A percentile compares a stretch with the other conserved stretches of the same genome.
These are phyloP conservation scores for Venturia nashicola DNA, from an alignment of 2,329 filamentous ascomycete genomes.

Conservation along the genomic window DNA sequence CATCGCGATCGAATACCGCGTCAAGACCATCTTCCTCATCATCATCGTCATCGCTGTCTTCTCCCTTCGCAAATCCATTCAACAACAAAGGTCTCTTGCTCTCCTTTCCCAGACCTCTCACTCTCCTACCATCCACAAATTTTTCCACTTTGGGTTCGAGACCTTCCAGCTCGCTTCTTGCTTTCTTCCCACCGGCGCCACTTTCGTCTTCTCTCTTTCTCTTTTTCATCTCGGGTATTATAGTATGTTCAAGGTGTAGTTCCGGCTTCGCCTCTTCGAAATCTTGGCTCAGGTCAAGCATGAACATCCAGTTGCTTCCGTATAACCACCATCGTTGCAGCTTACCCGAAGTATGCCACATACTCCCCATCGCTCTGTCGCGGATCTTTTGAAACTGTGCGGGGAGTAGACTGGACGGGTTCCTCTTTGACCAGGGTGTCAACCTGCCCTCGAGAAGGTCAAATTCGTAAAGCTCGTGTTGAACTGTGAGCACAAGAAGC, in stretches of 20 bases:
- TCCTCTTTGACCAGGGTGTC: slow-evolving; percentile 75
- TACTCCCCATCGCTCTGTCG: slow-evolving; percentile 68
- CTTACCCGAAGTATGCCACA: slow-evolving; percentile 61
- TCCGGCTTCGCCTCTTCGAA: slow-evolving; percentile 29
- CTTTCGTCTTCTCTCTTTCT: slow-evolving; percentile 8
- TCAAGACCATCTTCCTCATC: slow-evolving; percentile 3
- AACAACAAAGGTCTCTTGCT: not conserved
- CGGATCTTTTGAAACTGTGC: slow-evolving; percentile 59
- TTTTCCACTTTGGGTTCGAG: slow-evolving; percentile 1
- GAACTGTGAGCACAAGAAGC: slow-evolving; percentile 49
- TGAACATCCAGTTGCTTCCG: slow-evolving; percentile 74
- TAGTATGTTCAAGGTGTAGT: slow-evolving; percentile 2
- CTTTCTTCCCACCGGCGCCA: slow-evolving; percentile 2
- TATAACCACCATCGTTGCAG: slow-evolving; percentile 67
- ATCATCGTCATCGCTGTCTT: not conserved
- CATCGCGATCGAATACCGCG: not conserved
- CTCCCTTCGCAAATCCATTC: slow-evolving; percentile 15
- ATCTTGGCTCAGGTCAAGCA: slow-evolving; percentile 75
- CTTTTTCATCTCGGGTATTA: not conserved
- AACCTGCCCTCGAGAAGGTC: slow-evolving; percentile 65
- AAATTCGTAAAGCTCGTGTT: slow-evolving; percentile 64
- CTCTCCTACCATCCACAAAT: not conserved
- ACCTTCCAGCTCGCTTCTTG: not conserved
- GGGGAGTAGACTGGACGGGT: slow-evolving; percentile 65
- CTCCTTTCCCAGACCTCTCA: not conserved